Base-by-base conservation (phyloP, 225 moss, liverwort and hornwort species). In the Bryoerythrophyllum caledonicum region DNA sequence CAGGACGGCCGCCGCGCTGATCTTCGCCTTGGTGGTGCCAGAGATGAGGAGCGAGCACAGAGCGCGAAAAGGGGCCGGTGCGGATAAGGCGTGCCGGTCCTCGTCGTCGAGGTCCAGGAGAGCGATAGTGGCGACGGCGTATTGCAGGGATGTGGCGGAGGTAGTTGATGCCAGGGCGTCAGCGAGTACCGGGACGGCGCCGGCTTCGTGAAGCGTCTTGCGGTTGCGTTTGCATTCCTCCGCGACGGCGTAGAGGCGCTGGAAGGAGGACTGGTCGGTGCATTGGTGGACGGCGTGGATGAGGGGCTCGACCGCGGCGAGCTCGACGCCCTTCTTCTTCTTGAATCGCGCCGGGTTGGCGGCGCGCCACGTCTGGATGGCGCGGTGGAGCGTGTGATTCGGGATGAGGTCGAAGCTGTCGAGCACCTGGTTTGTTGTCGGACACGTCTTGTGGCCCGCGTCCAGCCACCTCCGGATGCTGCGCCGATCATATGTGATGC, bases 391-490 rank as follows among this genome's bases (percentile, higher is more conserved):
- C 0, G 91, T 96, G 52, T 88, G 80, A 44, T 96, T 96, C 14
- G 96, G 96, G 66, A 92, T 91, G 24, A 96, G 82, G 21, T 79
- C 72, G 21, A 70, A 54, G 67, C 69, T 75, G 9, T 84, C 53
- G 4, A 90, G 67, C 17, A 63, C 62, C 72, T 88, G 92, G 80
- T 92, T 96, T 11, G 96, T 94, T 9, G 88, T 84, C 0, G 96
- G 96, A 66, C 96, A 96, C 11, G 91, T 94, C 32, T 75, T 73
- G 72, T 87, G 89, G 26, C 96, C 96, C 3, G 73, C 82, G 5
- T 78, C 79, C 23, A 96, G 86, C 96, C 96, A 96, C 73, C 85
- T 86, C 67, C 88, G 90, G 54, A 96, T 96, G 72, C 82, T 92
- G 20, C 63, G 85, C 2, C 96, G 87, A 67, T 96, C 96, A 52